Conservation (phyloP, 1,139 yeast genomes). For the Diutina siamensis region DNA sequence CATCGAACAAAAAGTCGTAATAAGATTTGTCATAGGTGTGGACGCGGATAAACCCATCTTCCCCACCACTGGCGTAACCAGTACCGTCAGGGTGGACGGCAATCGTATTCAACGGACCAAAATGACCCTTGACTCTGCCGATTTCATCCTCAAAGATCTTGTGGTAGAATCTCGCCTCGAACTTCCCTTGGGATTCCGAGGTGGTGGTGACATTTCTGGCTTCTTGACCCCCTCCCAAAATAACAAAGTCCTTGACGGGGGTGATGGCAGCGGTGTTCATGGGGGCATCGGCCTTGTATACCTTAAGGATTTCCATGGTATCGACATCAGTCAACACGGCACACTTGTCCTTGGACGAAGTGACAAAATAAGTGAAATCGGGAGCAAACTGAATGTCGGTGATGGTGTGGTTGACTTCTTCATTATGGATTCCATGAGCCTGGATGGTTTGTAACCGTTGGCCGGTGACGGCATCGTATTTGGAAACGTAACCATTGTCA, state of each 20-base stretch:
- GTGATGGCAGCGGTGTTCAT: slow-evolving; percentile 94
- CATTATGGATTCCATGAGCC: slow-evolving; percentile 56
- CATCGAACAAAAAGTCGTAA: slow-evolving; percentile 82
- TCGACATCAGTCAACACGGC: slow-evolving; percentile 77
- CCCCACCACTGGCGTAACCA: slow-evolving; percentile 93
- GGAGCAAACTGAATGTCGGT: slow-evolving; percentile 84
- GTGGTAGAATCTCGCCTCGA: slow-evolving; percentile 94
- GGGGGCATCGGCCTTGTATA: slow-evolving; percentile 82
- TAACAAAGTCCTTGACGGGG: slow-evolving; percentile 81
- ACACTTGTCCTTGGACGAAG: slow-evolving; percentile 86
- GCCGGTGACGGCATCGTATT: slow-evolving; percentile 69
- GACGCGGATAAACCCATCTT: slow-evolving; percentile 93
- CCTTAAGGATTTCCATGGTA: slow-evolving; percentile 59
- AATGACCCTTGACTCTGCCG: slow-evolving; percentile 96
- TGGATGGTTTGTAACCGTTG: slow-evolving; percentile 46
- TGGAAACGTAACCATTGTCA: slow-evolving; percentile 73
- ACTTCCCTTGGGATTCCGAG: slow-evolving; percentile 86
- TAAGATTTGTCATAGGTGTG: slow-evolving; percentile 89
- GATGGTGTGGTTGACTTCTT: slow-evolving; percentile 40
- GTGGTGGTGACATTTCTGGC: slow-evolving; percentile 97
- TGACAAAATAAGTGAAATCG: slow-evolving; percentile 81
- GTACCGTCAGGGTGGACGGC: slow-evolving; percentile 94
- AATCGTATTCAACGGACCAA: slow-evolving; percentile 93
- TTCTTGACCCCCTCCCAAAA: slow-evolving; percentile 98
- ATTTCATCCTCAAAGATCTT: slow-evolving; percentile 91